Evolutionary conservation across 495 filamentous ascomycete species (phyloP), one percentile per base, ranked within the genome.

Genomic region (Gamarada debralockiae): DNA sequence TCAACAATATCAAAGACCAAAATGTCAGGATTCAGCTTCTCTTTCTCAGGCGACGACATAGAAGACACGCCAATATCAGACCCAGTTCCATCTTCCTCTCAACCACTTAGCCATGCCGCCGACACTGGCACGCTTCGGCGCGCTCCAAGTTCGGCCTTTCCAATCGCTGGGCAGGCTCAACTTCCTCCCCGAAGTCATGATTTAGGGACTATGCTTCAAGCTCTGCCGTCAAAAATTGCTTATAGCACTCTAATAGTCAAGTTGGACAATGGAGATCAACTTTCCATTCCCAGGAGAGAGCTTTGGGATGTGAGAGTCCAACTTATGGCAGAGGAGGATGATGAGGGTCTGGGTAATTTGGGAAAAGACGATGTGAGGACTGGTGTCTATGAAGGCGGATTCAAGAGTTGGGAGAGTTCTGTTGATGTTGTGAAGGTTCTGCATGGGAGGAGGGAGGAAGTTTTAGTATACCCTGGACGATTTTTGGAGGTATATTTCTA

Each of bases 361-460:
- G 89, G 85, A 27, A 75, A 87, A 61, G 85, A 88, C 53, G 93
- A 98, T 65, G 83, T 98, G 62, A 87, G 83, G 65, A 87, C 89
- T 12, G 85, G 87, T 55, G 83, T 97, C 61, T 98, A 98, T 67
- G 93, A 98, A 67, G 93, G 93, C 33, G 93, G 93, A n/a, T 92
- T 97, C 70, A 97, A 98, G 73, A 96, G 89, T 57, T 98, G 93
- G 93, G 93, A 98, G 70, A 96, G 93, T 70, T 84, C 87, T 10
- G 70, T 95, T 48, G 93, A 97, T 70, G 70, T 98, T 17, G 91
- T 89, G 14, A 86, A 78, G 59, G 78, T 89, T 50, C 71, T 92
- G 10, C 24, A 70, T 22, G 22, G 17, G 22, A 62, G 45, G 23
- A 62, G 33, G 31, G 41, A 21, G 17, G 29, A 39, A 12, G 24